These are phyloP conservation scores for Paramecium pentaurelia DNA, from an alignment of 73 alveolate species.

Conservation along the genomic window DNA sequence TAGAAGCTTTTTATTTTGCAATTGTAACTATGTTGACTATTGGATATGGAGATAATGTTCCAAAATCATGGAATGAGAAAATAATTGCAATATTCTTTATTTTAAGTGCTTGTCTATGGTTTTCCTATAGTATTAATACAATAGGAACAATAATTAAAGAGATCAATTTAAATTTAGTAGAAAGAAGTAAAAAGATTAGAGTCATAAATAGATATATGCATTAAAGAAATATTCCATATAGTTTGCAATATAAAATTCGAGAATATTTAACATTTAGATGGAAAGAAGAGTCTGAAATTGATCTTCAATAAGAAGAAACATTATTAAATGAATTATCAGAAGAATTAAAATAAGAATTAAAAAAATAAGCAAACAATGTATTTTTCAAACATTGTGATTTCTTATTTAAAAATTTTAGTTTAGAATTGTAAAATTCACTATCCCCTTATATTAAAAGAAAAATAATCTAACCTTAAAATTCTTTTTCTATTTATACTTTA, in stretches of 20 bases:
- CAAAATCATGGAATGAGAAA: slow-evolving; percentile 49
- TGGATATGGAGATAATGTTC: slow-evolving; percentile 59
- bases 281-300: slow-evolving; percentile 61
- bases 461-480: neutral
- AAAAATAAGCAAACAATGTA: slow-evolving; percentile 42
- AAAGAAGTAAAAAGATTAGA: slow-evolving; percentile 42
- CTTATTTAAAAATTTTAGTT: slow-evolving; percentile 25
- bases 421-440: neutral
- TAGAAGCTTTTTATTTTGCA: slow-evolving; percentile 56
- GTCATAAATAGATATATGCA: slow-evolving; percentile 52
- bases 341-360: slow-evolving; percentile 32
- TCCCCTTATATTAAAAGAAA: slow-evolving; percentile 5
- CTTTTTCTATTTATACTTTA: neutral
- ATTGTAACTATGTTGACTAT: slow-evolving; percentile 59
- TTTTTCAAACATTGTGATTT: slow-evolving; percentile 38
- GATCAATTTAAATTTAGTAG: slow-evolving; percentile 29
- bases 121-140: slow-evolving; percentile 41
- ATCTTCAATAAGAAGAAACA: slow-evolving; percentile 31
- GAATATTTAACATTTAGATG: slow-evolving; percentile 54
- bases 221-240: slow-evolving; percentile 15
- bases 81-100: slow-evolving; percentile 23
- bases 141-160: slow-evolving; percentile 50
- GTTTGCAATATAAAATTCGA: slow-evolving; percentile 16
- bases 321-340: slow-evolving; percentile 55
- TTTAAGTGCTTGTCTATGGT: slow-evolving; percentile 49